phyloP scores from a whole-genome alignment of 345 rosid species.

The Iberis pinnata region DNA sequence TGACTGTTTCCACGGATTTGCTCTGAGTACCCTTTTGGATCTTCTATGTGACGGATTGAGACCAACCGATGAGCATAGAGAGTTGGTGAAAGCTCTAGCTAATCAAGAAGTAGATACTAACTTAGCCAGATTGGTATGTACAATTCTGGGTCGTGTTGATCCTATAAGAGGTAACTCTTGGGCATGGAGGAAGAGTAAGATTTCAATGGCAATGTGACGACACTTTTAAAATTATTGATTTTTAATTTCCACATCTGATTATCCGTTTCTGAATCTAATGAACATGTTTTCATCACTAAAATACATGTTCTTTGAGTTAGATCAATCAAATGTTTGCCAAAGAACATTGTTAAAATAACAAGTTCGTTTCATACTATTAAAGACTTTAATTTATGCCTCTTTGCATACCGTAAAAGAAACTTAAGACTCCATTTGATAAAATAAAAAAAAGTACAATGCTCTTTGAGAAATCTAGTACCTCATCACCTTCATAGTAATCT shows the following conservation, averaged over 20 bases:
- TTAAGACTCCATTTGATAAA: no score
- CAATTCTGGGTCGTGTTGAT: slow-evolving; percentile 52
- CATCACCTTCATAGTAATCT: no score
- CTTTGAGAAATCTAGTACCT: no score
- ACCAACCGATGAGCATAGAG: slow-evolving; percentile 54
- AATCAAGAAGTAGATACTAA: slow-evolving; percentile 31
- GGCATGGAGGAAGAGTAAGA: slow-evolving; percentile 67
- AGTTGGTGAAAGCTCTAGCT: slow-evolving; percentile 45
- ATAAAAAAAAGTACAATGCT: no score
- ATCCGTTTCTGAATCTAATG: not conserved
- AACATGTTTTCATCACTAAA: not conserved
- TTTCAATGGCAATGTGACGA: slow-evolving; percentile 17
- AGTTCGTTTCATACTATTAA: no score
- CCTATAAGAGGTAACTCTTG: slow-evolving; percentile 68
- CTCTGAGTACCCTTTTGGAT: slow-evolving; percentile 68
- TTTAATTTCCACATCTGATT: not conserved
- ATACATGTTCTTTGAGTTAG: no score
- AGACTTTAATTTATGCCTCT: no score
- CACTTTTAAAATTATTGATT: not conserved
- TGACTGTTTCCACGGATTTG: slow-evolving; percentile 46
- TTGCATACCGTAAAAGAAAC: no score
- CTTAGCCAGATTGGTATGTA: slow-evolving; percentile 52
- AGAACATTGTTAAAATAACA: no score
- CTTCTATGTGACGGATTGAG: slow-evolving; percentile 59
- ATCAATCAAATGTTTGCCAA: no score